phyloP scores from a whole-genome alignment of 192 early-diverging fungal species.

The Spinellus fusiger region DNA sequence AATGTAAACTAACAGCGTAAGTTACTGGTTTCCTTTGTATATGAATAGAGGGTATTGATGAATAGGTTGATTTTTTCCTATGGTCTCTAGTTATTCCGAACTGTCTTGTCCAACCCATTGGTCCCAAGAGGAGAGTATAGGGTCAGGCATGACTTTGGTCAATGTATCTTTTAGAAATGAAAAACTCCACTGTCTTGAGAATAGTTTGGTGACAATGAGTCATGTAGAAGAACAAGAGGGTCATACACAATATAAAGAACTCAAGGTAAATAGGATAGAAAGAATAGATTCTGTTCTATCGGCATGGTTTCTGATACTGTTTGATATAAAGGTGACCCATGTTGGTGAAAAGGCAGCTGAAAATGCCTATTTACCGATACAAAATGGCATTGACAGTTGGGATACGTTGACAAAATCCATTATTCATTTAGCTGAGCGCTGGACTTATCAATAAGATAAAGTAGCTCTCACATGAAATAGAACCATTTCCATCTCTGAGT shows the following conservation, averaged over 20 bases:
- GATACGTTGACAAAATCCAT: background rate
- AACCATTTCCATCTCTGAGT: too few species aligned
- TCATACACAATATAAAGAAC: background rate
- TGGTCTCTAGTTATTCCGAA: constrained; percentile 6
- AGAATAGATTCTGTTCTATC: background rate
- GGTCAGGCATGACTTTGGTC: constrained; percentile 2
- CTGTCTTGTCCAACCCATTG: background rate
- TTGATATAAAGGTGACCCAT: background rate
- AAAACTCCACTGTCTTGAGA: background rate
- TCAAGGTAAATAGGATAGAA: background rate
- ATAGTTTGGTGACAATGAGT: background rate
- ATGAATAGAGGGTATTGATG: background rate
- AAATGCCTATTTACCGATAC: background rate
- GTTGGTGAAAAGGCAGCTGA: background rate
- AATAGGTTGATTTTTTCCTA: background rate
- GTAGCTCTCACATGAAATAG: too few species aligned
- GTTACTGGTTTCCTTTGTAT: background rate
- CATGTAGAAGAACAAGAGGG: constrained; percentile 4
- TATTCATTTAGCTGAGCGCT: background rate
- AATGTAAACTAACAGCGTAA: constrained; percentile 4
- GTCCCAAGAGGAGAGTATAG: background rate
- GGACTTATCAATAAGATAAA: background rate
- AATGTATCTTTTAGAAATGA: constrained; percentile 11
- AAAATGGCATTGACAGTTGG: background rate
- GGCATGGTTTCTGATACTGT: background rate